Evolutionary conservation across 2,329 filamentous ascomycete species (phyloP).

Genomic region (Annulohypoxylon truncatum): DNA sequence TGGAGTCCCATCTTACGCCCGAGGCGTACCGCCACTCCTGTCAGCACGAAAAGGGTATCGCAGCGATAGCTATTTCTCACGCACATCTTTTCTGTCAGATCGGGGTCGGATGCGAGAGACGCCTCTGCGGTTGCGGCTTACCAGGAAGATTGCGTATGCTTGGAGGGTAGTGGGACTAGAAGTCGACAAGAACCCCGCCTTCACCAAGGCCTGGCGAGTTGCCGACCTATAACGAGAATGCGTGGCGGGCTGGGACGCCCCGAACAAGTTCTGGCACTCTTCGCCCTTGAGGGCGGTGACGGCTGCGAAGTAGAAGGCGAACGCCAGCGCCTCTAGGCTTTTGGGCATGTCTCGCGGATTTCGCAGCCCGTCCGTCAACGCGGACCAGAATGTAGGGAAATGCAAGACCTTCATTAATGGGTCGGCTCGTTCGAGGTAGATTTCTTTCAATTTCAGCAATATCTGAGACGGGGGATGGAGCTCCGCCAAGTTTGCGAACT

Average conservation of each 20-base stretch:
- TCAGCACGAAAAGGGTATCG: conserved; percentile 27
- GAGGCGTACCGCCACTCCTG: conserved; percentile 45
- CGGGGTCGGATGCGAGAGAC: conserved; percentile 57
- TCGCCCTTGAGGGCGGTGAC: conserved; percentile 62
- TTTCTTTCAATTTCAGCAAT: conserved; percentile 24
- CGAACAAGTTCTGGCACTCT: conserved; percentile 61
- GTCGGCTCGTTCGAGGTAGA: conserved; percentile 30
- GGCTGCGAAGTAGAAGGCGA: conserved; percentile 71
- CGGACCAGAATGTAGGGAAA: conserved; percentile 48
- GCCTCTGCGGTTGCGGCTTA: conserved; percentile 3
- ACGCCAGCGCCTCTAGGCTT: conserved; percentile 68
- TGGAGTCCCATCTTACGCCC: conserved; percentile 59
- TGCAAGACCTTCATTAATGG: conserved; percentile 39
- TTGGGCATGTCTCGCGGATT: conserved; percentile 49
- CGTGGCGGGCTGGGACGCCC: conserved; percentile 62
- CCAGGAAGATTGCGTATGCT: conserved; percentile 33
- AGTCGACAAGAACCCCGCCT: conserved; percentile 66
- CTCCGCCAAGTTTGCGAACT: conserved; percentile 14
- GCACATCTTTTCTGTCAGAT: conserved; percentile 48
- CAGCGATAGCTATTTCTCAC: conserved; percentile 35
- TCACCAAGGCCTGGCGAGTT: conserved; percentile 71
- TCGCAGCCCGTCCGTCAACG: conserved; percentile 34
- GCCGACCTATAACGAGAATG: conserved; percentile 68
- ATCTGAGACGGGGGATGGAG: conserved; percentile 27
- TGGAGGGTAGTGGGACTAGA: conserved; percentile 32